Percentiles rank a stretch among this genome's conserved stretches.
Evolutionary conservation across 78 protist genomes (phyloP).

Genomic region (Speleostelium caveatum): DNA sequence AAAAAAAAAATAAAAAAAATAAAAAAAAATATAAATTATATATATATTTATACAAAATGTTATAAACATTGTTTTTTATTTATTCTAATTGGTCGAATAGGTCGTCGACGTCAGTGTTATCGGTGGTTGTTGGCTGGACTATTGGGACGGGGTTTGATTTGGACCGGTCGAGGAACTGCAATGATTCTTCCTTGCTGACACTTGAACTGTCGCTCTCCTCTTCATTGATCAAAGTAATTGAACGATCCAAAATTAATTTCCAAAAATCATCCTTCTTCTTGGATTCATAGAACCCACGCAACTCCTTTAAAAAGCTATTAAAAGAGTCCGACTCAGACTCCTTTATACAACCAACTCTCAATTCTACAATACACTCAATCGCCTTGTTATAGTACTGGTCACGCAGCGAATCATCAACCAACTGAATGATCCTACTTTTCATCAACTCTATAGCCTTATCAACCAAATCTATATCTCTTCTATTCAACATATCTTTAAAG

Average conservation of each 20-base stretch:
- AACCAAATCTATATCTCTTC: constrained; percentile 85
- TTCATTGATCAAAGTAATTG: constrained; percentile 26
- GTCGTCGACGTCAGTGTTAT: constrained; percentile 74
- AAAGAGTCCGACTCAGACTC: constrained; percentile 78
- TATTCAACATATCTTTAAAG: constrained; percentile 78
- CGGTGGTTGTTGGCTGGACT: constrained; percentile 9
- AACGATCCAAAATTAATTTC: constrained; percentile 24
- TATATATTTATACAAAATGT: no score
- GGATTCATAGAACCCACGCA: constrained; percentile 49
- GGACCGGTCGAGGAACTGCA: constrained; percentile 20
- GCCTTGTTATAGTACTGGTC: constrained; percentile 83
- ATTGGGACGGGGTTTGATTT: neutral
- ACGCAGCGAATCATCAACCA: constrained; percentile 76
- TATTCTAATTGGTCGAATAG: constrained; percentile 81
- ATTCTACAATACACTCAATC: constrained; percentile 63
- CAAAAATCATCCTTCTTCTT: constrained; percentile 83
- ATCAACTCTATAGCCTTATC: constrained; percentile 76
- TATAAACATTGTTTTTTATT: constrained; percentile 22
- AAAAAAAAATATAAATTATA: no score
- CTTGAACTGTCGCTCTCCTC: constrained; percentile 51
- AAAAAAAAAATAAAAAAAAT: no score
- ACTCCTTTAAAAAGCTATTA: constrained; percentile 61
- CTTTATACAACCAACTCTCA: constrained; percentile 77
- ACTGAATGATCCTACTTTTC: constrained; percentile 64
- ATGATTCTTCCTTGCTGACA: constrained; percentile 23